These are phyloP conservation scores for Dorcoceras hygrometricum DNA, from an alignment of 257 asterid species.

Conservation along the genomic window DNA sequence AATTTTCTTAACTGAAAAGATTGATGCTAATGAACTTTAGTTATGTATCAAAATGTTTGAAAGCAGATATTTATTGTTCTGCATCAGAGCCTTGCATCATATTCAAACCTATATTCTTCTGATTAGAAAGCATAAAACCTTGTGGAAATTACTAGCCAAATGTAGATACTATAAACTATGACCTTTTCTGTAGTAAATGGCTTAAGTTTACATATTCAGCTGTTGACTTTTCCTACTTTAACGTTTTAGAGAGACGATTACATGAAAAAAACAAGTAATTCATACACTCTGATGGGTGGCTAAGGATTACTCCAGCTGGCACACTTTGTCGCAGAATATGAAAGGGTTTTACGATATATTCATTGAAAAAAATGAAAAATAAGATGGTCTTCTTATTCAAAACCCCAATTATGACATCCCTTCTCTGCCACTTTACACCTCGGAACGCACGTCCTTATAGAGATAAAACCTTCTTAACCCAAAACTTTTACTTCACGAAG, in stretches of 20 bases:
- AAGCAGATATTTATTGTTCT: not conserved
- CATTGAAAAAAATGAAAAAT: no score
- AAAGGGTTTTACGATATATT: no score
- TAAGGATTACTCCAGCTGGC: not conserved
- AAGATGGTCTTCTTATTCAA: no score
- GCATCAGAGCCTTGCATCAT: not conserved
- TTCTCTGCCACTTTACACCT: no score
- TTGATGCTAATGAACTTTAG: not conserved
- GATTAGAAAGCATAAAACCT: not conserved
- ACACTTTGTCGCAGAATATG: not conserved
- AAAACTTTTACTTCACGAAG: not conserved
- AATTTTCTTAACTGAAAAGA: not conserved
- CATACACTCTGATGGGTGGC: not conserved
- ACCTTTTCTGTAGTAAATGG: not conserved
- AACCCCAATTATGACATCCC: no score
- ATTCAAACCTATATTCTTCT: not conserved
- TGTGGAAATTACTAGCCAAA: not conserved
- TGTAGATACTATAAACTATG: not conserved
- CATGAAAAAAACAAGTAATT: not conserved
- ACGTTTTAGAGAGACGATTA: slow-evolving; percentile 3
- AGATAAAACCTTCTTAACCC: no score
- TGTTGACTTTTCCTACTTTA: not conserved
- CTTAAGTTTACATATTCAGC: not conserved
- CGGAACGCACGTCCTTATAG: no score
- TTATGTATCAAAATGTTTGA: not conserved